Evolutionary conservation across 345 rosid genomes (phyloP).

Genomic region (Erysimum cheiranthoides): DNA sequence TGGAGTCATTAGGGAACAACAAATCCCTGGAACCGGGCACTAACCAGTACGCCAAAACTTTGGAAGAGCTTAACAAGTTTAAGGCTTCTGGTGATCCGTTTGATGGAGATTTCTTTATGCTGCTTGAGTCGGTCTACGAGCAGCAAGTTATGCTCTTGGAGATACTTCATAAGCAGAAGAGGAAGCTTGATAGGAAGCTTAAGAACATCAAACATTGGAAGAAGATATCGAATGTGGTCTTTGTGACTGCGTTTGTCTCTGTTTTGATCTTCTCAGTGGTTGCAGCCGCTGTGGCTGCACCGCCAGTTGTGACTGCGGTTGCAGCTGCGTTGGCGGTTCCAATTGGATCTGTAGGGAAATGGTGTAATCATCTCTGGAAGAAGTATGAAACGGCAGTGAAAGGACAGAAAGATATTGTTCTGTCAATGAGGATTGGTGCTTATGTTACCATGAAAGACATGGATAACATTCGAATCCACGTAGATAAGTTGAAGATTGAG

Average conservation of each 20-base stretch:
- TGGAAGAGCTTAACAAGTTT: constrained; percentile 68
- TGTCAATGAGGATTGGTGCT: constrained; percentile 60
- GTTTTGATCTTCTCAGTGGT: constrained; percentile 82
- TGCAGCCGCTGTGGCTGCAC: constrained; percentile 87
- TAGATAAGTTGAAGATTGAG: constrained; percentile 57
- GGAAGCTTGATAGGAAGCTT: constrained; percentile 76
- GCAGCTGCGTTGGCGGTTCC: constrained; percentile 80
- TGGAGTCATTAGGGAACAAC: constrained; percentile 44
- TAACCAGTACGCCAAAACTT: constrained; percentile 59
- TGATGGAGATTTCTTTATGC: constrained; percentile 61
- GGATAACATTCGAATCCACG: constrained; percentile 62
- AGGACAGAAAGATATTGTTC: constrained; percentile 59
- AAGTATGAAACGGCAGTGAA: constrained; percentile 61
- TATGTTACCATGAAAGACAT: constrained; percentile 59
- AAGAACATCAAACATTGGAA: constrained; percentile 74
- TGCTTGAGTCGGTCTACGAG: constrained; percentile 58
- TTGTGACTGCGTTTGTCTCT: constrained; percentile 72
- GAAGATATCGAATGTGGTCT: constrained; percentile 73
- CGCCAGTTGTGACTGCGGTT: constrained; percentile 70
- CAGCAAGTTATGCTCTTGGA: constrained; percentile 65
- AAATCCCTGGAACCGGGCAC: constrained; percentile 37
- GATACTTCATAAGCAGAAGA: constrained; percentile 55
- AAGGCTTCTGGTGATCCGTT: constrained; percentile 81
- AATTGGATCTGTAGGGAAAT: constrained; percentile 74
- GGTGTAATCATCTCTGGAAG: constrained; percentile 77